Base-by-base conservation (phyloP, 805 yeast species). In the Candida sanyiensis region DNA sequence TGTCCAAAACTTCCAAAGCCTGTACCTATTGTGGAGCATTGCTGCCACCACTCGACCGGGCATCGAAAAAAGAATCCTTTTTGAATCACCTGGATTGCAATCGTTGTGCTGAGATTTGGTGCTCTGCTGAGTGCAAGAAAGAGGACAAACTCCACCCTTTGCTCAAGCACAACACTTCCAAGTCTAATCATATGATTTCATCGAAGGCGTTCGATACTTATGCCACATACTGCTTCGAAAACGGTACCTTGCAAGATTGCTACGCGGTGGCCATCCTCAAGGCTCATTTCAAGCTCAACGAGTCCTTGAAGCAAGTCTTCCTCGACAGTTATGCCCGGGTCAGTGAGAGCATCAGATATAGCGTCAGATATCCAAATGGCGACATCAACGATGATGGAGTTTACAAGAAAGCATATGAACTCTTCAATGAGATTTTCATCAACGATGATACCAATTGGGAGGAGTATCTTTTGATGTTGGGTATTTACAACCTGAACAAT, bases 401-500 rank as follows among this genome's bases (percentile, higher is more conserved):
- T 6, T 39, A 39, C n/a, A 5, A 13, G 20, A 25, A 70, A 34
- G 87, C 84, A 0, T 75, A 63, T 51, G 62, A 62, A 5, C 54
- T 70, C 31, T 74, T 85, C 42, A 56, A 62, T 22, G 54, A 61
- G 2, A 73, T 76, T 2, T 77, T 83, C 48, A 63, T 65, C 15
- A 38, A 28, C 12, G 44, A 57, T 32, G 51, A 53, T 6, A 52
- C 68, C 32, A 51, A 68, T 12, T 75, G 72, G 47, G 75, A 76
- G 24, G 77, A 73, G 43, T 86, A 68, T 51, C 57, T 83, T 56
- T 62, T 58, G 40, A 75, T 75, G 59, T 59, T 85, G 49, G 95
- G 95, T 2, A 73, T 79, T 43, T 82, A 77, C 54, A 82, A 83
- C 58, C 73, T 85, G 49, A 85, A 85, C 59, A 82, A 83, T 50